These are phyloP conservation scores for Solanum pimpinellifolium DNA, from an alignment of 257 asterid species.

Conservation along the genomic window DNA sequence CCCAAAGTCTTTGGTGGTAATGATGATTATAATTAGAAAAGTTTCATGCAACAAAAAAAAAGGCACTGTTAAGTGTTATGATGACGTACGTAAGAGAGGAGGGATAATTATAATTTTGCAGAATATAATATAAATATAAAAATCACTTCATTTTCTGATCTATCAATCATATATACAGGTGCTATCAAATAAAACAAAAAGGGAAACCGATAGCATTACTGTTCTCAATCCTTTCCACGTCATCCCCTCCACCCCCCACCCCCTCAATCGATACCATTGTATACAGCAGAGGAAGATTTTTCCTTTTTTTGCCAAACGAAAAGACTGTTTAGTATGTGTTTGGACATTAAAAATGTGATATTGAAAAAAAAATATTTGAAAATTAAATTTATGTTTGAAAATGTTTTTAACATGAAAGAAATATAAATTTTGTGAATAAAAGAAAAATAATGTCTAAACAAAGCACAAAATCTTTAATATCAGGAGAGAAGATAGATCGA, in stretches of 20 bases:
- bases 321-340: background rate
- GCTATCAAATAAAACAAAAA: background rate
- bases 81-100: background rate
- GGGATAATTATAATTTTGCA: conserved; percentile 12
- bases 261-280: background rate
- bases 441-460: background rate
- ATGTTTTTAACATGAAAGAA: background rate
- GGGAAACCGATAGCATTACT: background rate
- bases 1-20: background rate
- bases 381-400: background rate
- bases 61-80: background rate
- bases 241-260: no score
- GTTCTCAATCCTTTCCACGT: background rate
- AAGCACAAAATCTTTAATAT: background rate
- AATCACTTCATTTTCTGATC: conserved; percentile 23
- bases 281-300: background rate
- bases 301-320: background rate
- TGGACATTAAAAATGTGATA: background rate
- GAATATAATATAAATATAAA: conserved; percentile 10
- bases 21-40: background rate
- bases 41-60: conserved; percentile 2
- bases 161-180: conserved; percentile 11
- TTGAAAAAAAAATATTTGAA: background rate
- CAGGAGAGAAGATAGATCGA: no score
- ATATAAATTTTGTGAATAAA: background rate